Conservation (phyloP, 106 monocot species). For the Phalaenopsis equestris region DNA sequence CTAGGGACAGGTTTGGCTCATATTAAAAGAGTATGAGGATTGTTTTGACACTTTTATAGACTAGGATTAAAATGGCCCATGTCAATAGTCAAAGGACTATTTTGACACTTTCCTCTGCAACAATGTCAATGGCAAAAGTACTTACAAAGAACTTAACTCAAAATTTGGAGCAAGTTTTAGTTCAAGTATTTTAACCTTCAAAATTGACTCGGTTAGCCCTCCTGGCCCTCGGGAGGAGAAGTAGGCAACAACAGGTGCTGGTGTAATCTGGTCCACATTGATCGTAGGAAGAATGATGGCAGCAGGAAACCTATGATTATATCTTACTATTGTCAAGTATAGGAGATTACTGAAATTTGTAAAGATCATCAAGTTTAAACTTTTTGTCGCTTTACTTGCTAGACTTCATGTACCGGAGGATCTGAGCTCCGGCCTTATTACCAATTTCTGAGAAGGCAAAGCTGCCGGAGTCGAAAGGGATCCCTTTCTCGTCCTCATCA, state of each 20-base stretch:
- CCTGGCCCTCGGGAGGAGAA: conserved; percentile 91
- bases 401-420: conserved; percentile 77
- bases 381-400: conserved; percentile 46
- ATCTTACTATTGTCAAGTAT: not conserved
- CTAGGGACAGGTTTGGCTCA: too few species aligned
- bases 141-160: not conserved
- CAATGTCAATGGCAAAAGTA: not conserved
- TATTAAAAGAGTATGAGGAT: too few species aligned
- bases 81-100: too few species aligned
- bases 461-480: conserved; percentile 71
- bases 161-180: not conserved
- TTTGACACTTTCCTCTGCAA: too few species aligned
- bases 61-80: too few species aligned
- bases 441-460: conserved; percentile 80
- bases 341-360: not conserved
- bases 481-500: conserved; percentile 55
- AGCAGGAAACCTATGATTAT: conserved; percentile 35
- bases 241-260: conserved; percentile 74
- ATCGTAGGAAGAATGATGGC: conserved; percentile 61
- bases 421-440: conserved; percentile 42
- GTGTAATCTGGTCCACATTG: conserved; percentile 34
- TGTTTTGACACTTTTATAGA: too few species aligned
- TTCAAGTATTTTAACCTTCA: conserved; percentile 44
- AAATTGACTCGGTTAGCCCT: conserved; percentile 75
- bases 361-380: not conserved